These are phyloP conservation scores for Scenedesmus sp. DNA, from an alignment of 163 green algal genomes.

Conservation along the genomic window DNA sequence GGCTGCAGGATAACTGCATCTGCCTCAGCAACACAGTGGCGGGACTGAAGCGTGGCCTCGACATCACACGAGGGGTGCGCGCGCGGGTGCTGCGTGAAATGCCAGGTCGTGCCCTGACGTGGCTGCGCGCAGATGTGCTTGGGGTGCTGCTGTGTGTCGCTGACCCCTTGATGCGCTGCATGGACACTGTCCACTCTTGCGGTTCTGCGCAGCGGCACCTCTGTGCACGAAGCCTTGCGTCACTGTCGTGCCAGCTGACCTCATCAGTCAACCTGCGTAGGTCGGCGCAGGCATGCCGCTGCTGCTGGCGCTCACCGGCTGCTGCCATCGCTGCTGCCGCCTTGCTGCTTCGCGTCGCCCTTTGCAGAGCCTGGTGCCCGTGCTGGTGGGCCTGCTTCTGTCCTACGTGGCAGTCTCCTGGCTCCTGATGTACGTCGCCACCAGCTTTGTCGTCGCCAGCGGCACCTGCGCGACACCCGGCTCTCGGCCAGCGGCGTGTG, in stretches of 20 bases:
- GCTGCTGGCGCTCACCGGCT: neutral
- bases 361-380: constrained; percentile 35
- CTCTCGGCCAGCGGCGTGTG: neutral
- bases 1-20: constrained; percentile 25
- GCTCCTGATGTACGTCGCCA: neutral
- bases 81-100: neutral
- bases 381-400: neutral
- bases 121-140: neutral
- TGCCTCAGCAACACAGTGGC: constrained; percentile 26
- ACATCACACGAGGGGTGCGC: constrained; percentile 5
- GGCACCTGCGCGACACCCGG: neutral
- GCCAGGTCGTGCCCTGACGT: no score
- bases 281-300: no score
- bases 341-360: neutral
- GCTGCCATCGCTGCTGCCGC: neutral
- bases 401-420: constrained; percentile 20
- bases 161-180: neutral
- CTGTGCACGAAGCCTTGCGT: no score
- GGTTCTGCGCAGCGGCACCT: neutral
- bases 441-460: neutral
- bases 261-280: no score
- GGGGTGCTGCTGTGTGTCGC: neutral
- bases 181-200: neutral
- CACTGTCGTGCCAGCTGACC: no score
- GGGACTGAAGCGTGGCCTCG: neutral